Conservation (phyloP, 2,329 filamentous ascomycete genomes). For the Coleophoma crateriformis region DNA sequence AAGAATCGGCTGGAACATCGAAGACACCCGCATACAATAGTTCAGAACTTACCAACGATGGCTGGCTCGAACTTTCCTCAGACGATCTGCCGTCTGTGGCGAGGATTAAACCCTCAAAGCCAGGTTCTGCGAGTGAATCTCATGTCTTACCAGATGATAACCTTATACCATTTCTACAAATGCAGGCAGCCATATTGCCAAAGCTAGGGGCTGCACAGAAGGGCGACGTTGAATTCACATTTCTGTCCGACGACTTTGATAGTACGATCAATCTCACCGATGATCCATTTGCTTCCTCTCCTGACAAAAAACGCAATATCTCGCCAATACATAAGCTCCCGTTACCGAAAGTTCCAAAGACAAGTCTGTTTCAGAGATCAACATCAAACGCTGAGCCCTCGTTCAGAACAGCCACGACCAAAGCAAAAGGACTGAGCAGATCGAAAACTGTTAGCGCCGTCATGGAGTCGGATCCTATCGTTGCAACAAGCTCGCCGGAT, state of each 20-base stretch:
- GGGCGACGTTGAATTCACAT: conserved; percentile 20
- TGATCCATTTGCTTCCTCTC: conserved; percentile 16
- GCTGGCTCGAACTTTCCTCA: background rate
- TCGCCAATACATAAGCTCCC: conserved; percentile 12
- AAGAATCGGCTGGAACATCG: background rate
- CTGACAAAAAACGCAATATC: conserved; percentile 26
- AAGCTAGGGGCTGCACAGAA: background rate
- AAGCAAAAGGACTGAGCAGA: conserved; percentile 24
- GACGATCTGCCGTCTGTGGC: background rate
- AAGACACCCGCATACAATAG: background rate
- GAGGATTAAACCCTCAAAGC: background rate
- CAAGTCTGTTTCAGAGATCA: conserved; percentile 11
- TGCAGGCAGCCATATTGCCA: conserved; percentile 2
- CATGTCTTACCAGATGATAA: background rate
- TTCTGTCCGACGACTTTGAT: conserved; percentile 37
- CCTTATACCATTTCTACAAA: background rate
- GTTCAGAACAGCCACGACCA: conserved; percentile 17
- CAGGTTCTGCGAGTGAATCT: background rate
- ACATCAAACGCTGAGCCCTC: conserved; percentile 31
- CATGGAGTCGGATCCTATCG: conserved; percentile 15
- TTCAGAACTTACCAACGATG: background rate
- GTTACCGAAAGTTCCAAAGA: conserved; percentile 3
- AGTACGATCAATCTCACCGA: conserved; percentile 32
- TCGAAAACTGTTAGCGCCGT: conserved; percentile 24
- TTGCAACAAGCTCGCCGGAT: conserved; percentile 26